phyloP scores from a whole-genome alignment of 169 alveolate species.

The Eimeria maxima region DNA sequence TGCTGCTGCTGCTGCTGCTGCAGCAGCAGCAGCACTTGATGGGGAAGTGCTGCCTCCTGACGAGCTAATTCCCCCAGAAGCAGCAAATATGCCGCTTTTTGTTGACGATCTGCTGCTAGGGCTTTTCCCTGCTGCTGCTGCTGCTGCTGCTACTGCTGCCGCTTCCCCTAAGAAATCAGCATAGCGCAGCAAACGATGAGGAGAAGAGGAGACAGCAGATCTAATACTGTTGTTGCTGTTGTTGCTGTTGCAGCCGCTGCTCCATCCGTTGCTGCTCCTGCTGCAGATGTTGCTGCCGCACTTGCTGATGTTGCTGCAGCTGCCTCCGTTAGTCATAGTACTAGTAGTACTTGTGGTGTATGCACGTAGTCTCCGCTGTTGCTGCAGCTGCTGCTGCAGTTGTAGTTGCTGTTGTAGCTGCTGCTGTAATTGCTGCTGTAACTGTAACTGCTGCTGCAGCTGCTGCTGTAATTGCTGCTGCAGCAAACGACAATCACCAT shows the following conservation, averaged over 20 bases:
- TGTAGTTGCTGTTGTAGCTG: neutral
- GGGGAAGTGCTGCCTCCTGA: neutral
- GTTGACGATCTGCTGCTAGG: conserved; percentile 63
- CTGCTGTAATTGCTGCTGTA: neutral
- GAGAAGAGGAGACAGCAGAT: conserved; percentile 8
- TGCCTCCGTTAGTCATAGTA: conserved; percentile 60
- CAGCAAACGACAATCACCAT: neutral
- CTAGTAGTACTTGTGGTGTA: conserved; percentile 45
- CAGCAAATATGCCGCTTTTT: neutral
- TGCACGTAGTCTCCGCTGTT: conserved; percentile 59
- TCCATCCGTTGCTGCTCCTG: conserved; percentile 45
- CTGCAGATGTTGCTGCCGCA: conserved; percentile 47
- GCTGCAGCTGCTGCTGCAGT: conserved; percentile 45
- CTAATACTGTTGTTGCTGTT: conserved; percentile 48
- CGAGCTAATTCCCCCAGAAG: conserved; percentile 18
- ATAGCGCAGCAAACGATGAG: conserved; percentile 17
- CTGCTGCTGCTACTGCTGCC: no score
- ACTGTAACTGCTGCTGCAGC: conserved; percentile 9
- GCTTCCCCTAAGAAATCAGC: conserved; percentile 67
- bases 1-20: conserved; percentile 25
- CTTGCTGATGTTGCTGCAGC: conserved; percentile 24
- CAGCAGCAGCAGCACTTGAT: neutral
- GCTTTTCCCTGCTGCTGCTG: conserved; percentile 3
- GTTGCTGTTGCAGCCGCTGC: conserved; percentile 59
- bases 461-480: neutral